Conservation (phyloP, 805 yeast species). For the Helenozyma baotianmanensis region DNA sequence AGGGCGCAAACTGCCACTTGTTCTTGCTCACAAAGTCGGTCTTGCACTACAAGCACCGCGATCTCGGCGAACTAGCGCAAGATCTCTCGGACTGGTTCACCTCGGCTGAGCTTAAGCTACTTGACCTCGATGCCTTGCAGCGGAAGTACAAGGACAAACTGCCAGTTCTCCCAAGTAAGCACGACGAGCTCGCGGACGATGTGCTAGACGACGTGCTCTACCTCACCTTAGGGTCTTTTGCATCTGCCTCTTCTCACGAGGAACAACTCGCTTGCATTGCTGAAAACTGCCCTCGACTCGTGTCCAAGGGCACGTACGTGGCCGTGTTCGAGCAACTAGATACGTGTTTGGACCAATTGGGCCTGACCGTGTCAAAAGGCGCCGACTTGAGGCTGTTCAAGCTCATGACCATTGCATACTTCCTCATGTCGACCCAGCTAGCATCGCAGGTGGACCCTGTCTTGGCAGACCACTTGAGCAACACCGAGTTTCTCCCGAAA, state of each 20-base stretch:
- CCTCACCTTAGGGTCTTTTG: conserved; percentile 11
- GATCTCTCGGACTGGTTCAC: conserved; percentile 40
- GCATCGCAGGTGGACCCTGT: not conserved
- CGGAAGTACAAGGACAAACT: no score
- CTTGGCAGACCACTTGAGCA: conserved; percentile 14
- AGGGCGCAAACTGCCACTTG: conserved; percentile 12
- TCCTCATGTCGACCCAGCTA: conserved; percentile 24
- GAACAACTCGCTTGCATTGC: conserved; percentile 9
- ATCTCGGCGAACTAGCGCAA: conserved; percentile 20
- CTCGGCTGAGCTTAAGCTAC: conserved; percentile 21
- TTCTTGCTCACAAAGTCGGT: conserved; percentile 30
- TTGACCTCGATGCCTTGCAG: no score
- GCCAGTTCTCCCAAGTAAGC: no score
- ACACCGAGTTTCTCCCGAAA: conserved; percentile 37
- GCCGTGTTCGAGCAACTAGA: conserved; percentile 9
- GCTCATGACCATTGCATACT: conserved; percentile 32
- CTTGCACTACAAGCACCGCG: conserved; percentile 27
- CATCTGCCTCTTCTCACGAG: not conserved
- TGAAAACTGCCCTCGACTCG: conserved; percentile 16
- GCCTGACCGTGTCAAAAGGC: conserved; percentile 1
- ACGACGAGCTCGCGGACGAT: not conserved
- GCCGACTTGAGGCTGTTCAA: conserved; percentile 24
- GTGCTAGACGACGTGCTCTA: conserved; percentile 8
- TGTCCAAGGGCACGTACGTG: conserved; percentile 12
- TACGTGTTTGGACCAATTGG: conserved; percentile 3